Percentiles rank a stretch among this genome's conserved stretches.
These are phyloP conservation scores for Didymella lethalis DNA, from an alignment of 2,329 filamentous ascomycete species.

Conservation along the genomic window DNA sequence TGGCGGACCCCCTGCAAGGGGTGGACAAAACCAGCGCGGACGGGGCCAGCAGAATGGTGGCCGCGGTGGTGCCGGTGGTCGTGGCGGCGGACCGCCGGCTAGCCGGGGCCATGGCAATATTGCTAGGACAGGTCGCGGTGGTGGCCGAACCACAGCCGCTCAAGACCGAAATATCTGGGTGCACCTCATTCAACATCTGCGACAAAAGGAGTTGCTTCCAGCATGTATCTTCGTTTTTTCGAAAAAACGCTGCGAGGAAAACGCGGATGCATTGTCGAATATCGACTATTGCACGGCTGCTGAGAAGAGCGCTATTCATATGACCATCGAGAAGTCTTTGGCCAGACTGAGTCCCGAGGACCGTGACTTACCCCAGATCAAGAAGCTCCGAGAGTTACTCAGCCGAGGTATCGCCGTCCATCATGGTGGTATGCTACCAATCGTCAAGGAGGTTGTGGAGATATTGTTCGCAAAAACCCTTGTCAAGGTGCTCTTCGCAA, in stretches of 20 bases:
- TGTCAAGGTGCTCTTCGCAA: constrained; percentile 96
- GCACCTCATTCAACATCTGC: constrained; percentile 88
- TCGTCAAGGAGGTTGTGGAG: constrained; percentile 97
- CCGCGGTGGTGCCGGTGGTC: constrained; percentile 59
- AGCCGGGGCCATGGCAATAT: constrained; percentile 79
- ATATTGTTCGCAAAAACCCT: constrained; percentile 94
- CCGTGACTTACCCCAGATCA: constrained; percentile 87
- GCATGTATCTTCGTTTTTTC: constrained; percentile 99
- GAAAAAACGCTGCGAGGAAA: constrained; percentile 96
- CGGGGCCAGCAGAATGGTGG: constrained; percentile 53
- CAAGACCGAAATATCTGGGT: constrained; percentile 98
- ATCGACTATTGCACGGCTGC: constrained; percentile 92
- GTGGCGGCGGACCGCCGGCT: constrained; percentile 63
- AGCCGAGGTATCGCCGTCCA: constrained; percentile 93
- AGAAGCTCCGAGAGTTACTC: constrained; percentile 83
- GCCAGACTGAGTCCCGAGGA: constrained; percentile 92
- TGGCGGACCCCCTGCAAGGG: constrained; percentile 55
- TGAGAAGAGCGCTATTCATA: constrained; percentile 96
- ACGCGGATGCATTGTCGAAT: constrained; percentile 92
- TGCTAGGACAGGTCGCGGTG: constrained; percentile 83
- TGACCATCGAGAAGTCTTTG: constrained; percentile 95
- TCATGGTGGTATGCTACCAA: constrained; percentile 91
- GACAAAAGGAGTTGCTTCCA: constrained; percentile 84
- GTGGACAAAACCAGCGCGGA: constrained; percentile 63
- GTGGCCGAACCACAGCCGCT: constrained; percentile 85